Evolutionary conservation across 139 green algal genomes (phyloP).

Genomic region (Closterium sp.): DNA sequence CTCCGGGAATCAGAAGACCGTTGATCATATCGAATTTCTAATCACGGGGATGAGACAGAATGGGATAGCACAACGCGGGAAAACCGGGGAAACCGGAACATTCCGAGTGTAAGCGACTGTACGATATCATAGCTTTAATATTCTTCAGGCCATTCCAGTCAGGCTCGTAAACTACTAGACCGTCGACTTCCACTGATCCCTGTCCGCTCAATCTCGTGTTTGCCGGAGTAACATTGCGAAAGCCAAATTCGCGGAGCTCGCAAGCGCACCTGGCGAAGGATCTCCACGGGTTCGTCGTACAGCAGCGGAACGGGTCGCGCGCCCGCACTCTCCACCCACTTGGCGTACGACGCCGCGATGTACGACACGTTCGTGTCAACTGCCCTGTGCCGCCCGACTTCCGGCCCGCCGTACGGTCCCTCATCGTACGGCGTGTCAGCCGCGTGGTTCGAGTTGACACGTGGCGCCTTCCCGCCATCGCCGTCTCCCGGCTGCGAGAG

Average conservation of each 20-base stretch:
- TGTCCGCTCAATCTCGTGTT: too few species aligned
- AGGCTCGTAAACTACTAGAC: too few species aligned
- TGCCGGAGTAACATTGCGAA: too few species aligned
- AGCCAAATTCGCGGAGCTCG: too few species aligned
- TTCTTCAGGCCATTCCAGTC: too few species aligned
- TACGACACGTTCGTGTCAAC: constrained; percentile 29
- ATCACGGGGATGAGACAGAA: background rate
- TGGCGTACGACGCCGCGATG: constrained; percentile 21
- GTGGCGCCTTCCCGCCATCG: background rate
- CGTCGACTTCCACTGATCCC: too few species aligned
- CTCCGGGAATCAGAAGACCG: background rate
- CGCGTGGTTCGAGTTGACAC: background rate
- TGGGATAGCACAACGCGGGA: background rate
- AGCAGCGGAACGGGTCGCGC: constrained; percentile 20
- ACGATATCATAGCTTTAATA: too few species aligned
- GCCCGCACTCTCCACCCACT: constrained; percentile 5
- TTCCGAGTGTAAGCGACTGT: too few species aligned
- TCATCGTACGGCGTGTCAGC: too few species aligned
- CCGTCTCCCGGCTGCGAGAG: constrained; percentile 16
- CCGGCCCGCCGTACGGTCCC: too few species aligned
- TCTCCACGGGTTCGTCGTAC: constrained; percentile 3
- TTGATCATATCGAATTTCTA: background rate
- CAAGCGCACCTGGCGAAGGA: too few species aligned
- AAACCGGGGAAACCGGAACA: constrained; percentile 21
- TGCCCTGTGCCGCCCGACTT: background rate